Evolutionary conservation across 2,329 filamentous ascomycete species (phyloP).

Genomic region (Microthyrium microscopicum): DNA sequence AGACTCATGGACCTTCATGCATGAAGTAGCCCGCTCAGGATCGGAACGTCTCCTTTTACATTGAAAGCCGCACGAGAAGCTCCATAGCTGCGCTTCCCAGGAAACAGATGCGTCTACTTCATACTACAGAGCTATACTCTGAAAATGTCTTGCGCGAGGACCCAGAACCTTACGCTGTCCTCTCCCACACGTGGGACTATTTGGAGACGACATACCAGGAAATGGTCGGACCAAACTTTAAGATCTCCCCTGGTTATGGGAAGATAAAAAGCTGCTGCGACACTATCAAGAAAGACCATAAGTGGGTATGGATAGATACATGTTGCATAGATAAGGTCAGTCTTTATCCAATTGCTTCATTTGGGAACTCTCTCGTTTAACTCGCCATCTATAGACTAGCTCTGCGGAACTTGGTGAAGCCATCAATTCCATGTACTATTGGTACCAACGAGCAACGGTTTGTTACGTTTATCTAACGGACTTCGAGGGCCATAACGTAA

Average conservation of each 20-base stretch:
- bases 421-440: conserved; percentile 6
- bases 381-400: no score
- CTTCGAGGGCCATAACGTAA: background rate
- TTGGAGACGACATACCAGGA: conserved; percentile 5
- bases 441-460: conserved; percentile 1
- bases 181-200: conserved; percentile 6
- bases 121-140: no score
- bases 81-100: no score
- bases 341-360: no score
- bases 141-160: no score
- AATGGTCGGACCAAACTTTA: background rate
- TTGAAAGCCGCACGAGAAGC: no score
- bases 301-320: conserved; percentile 5
- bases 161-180: conserved; percentile 3
- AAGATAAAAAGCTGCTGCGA: conserved; percentile 2
- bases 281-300: background rate
- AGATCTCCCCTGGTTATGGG: background rate
- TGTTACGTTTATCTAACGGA: conserved; percentile 7
- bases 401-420: conserved; percentile 2
- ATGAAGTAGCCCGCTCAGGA: no score
- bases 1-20: no score
- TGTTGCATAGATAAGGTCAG: conserved; percentile 6
- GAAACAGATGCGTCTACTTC: no score
- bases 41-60: no score
- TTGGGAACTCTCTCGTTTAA: no score